A percentile compares a stretch with the other conserved stretches of the same genome.
These are phyloP conservation scores for Gonium pectorale DNA, from an alignment of 139 green algal species.

Conservation along the genomic window DNA sequence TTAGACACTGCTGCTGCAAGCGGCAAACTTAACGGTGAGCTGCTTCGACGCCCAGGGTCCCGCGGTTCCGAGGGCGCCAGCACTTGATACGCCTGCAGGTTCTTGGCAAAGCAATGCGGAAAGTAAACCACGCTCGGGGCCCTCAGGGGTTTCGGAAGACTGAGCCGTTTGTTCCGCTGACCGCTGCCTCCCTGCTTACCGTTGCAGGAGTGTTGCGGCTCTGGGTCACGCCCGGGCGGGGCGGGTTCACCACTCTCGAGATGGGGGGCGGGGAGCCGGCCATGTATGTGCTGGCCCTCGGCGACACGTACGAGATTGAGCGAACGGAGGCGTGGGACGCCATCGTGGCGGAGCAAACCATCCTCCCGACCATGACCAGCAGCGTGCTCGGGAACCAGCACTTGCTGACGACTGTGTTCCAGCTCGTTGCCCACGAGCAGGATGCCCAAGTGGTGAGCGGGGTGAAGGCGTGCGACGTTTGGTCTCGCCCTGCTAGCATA, in stretches of 20 bases:
- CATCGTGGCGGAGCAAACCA: slow-evolving; percentile 56
- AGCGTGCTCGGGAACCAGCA: slow-evolving; percentile 78
- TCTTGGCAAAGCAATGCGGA: no score
- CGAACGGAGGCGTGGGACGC: slow-evolving; percentile 62
- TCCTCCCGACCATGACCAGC: slow-evolving; percentile 53
- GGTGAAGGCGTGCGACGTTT: no score
- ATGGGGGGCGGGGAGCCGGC: slow-evolving; percentile 43
- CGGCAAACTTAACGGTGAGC: slow-evolving; percentile 74
- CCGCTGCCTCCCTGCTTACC: no score
- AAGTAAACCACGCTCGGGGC: no score
- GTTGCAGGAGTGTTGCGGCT: slow-evolving; percentile 67
- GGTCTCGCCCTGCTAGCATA: no score
- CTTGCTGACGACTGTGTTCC: slow-evolving; percentile 62
- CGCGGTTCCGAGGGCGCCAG: no score
- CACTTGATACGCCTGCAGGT: no score
- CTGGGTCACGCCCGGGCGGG: slow-evolving; percentile 78
- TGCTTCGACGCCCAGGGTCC: no score
- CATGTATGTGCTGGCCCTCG: slow-evolving; percentile 74
- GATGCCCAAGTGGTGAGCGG: slow-evolving; percentile 68
- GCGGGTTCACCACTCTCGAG: slow-evolving; percentile 71
- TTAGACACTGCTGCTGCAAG: slow-evolving; percentile 85
- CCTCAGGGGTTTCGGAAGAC: no score
- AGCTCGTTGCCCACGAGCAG: slow-evolving; percentile 66
- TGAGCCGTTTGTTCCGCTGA: no score
- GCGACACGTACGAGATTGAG: slow-evolving; percentile 47